phyloP scores from a whole-genome alignment of 2,329 filamentous ascomycete genomes.

The Fusarium guadeloupense region DNA sequence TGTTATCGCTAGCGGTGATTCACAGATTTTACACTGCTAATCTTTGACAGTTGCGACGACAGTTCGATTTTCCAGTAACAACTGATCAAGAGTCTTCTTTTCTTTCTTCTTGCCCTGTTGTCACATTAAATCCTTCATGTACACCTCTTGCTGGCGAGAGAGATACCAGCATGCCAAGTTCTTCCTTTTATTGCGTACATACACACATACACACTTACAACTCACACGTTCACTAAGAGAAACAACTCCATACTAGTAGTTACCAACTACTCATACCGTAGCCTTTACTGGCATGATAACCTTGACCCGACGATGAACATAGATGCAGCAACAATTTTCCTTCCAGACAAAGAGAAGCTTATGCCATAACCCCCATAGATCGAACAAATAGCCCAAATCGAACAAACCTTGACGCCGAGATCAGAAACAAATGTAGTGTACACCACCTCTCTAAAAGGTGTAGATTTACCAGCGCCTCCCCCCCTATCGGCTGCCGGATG shows the following conservation, averaged over 20 bases:
- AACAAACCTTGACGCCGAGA: neutral
- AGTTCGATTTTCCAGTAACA: too few species aligned
- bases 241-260: neutral
- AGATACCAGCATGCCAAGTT: neutral
- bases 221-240: neutral
- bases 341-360: neutral
- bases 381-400: neutral
- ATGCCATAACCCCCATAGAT: neutral
- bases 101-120: too few species aligned
- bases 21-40: too few species aligned
- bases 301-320: neutral
- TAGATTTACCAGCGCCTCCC: too few species aligned
- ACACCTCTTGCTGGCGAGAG: neutral
- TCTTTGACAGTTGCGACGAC: too few species aligned
- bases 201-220: neutral
- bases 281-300: neutral
- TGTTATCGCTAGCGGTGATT: too few species aligned
- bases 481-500: constrained; percentile 28
- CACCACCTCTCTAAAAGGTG: neutral
- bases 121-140: too few species aligned
- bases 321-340: neutral
- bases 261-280: neutral
- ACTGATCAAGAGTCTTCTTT: too few species aligned
- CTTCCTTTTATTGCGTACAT: neutral
- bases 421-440: constrained; percentile 3